A percentile compares a stretch with the other conserved stretches of the same genome.
phyloP scores from a whole-genome alignment of 2,329 filamentous ascomycete genomes.

The Orbilia blumenaviensis region DNA sequence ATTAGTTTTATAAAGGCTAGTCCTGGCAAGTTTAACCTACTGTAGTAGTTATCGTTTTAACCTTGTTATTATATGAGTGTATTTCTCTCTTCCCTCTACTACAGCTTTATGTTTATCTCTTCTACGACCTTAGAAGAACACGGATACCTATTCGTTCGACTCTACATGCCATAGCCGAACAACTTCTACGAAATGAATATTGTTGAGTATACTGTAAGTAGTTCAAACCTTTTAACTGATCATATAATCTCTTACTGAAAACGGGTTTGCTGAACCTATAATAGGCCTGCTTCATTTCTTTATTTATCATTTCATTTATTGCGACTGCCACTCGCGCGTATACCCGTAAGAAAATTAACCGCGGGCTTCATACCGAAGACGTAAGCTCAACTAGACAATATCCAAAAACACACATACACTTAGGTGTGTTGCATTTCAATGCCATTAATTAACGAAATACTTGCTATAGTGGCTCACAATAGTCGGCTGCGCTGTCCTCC shows the following conservation, averaged over 20 bases:
- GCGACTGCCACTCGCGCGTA: constrained; percentile 35
- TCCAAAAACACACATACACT: no score
- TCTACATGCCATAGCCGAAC: not conserved
- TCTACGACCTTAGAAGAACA: not conserved
- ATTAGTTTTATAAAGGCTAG: not conserved
- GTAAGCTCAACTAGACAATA: constrained; percentile 6
- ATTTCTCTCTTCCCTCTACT: not conserved
- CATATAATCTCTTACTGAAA: no score
- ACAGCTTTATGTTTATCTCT: not conserved
- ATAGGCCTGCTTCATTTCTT: constrained; percentile 32
- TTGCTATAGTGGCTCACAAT: constrained; percentile 31
- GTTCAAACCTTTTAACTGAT: not conserved
- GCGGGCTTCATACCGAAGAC: constrained; percentile 46
- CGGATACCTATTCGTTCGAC: not conserved
- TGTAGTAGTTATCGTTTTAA: no score
- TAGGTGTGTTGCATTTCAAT: not conserved
- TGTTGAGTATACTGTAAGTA: constrained; percentile 32
- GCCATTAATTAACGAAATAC: not conserved
- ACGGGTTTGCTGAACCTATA: not conserved
- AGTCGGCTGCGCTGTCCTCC: constrained; percentile 13
- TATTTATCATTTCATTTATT: constrained; percentile 34
- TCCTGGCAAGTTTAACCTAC: no score
- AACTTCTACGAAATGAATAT: constrained; percentile 26
- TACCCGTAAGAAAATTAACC: constrained; percentile 40
- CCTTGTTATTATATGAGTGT: not conserved